A percentile compares a stretch with the other conserved stretches of the same genome.
These are phyloP conservation scores for Fusarium neocosmosporiellum DNA, from an alignment of 2,329 filamentous ascomycete species.

Conservation along the genomic window DNA sequence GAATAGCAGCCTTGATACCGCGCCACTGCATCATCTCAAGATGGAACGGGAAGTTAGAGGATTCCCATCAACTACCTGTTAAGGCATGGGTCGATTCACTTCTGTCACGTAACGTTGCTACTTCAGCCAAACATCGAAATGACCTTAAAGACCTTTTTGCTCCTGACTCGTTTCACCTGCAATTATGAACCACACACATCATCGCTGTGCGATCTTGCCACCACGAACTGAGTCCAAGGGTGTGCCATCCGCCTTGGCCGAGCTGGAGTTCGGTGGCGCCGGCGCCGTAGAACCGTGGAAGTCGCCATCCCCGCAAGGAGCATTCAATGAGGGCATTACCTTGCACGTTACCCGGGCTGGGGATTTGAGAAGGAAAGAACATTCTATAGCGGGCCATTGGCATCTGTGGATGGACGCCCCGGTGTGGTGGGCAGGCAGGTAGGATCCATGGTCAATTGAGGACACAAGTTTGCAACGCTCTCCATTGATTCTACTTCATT, in stretches of 20 bases:
- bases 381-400: not conserved
- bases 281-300: slow-evolving; percentile 1
- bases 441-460: not conserved
- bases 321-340: slow-evolving; percentile 7
- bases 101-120: not conserved
- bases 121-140: not conserved
- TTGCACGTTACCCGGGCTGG: not conserved
- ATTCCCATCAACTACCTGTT: not conserved
- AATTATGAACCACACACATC: not conserved
- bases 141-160: not conserved
- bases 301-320: not conserved
- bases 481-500: not conserved
- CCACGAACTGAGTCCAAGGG: not conserved
- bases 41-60: not conserved
- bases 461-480: not conserved
- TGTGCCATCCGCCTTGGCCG: not conserved
- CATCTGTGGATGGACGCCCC: not conserved
- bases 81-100: not conserved
- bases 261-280: slow-evolving; percentile 11
- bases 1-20: not conserved
- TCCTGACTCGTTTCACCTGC: not conserved
- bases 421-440: not conserved
- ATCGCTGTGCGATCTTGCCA: not conserved
- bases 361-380: not conserved
- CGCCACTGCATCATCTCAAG: slow-evolving; percentile 10